Base-by-base conservation (phyloP, 371 early-diverging fungal genomes). In the Rhizomucor pusillus region DNA sequence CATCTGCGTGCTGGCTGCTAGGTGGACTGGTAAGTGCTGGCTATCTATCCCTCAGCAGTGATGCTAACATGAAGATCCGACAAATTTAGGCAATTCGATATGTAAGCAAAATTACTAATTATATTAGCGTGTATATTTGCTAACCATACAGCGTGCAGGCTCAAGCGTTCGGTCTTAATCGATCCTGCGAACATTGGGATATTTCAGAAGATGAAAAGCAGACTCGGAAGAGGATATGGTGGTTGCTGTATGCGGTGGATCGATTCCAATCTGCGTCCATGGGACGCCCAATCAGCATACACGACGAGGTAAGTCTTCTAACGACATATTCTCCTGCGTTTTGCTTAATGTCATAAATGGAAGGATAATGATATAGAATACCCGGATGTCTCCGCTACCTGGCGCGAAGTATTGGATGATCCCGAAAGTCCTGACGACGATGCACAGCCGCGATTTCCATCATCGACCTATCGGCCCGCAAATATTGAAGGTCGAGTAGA, bases 131-230 rank as follows among this genome's bases (percentile, higher is more conserved):
- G 22, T 50, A 50, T 20, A 19, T 19, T 24, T 23, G 41, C 24
- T 36, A 40, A 37, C 14, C n/a, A n/a, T 48, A 22, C 25, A 4
- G 19, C 29, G 16, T 43, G 20, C 39, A 60, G 65, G 77, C 73
- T 1, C 77, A 77, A 56, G 65, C 58, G 3, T 45, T 77, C 13
- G 77, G 74, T 2, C 36, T 77, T 5, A 63, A 77, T 51, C 57
- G 72, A 5, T 53, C 63, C 52, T 77, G 77, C 49, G 71, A 71
- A 45, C 68, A 70, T 16, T 73, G 73, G 72, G 64, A 69, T 46
- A 73, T 77, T 11, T 66, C 74, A 5, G 65, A 74, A 20, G 54
- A 57, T 23, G 78, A 77, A 52, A 71, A 74, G n/a, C 66, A 74
- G 36, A 68, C 71, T 3, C 56, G 78, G 12, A 71, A 72, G 56